phyloP scores from a whole-genome alignment of 2,329 filamentous ascomycete species.

The Colletotrichum shisoi region DNA sequence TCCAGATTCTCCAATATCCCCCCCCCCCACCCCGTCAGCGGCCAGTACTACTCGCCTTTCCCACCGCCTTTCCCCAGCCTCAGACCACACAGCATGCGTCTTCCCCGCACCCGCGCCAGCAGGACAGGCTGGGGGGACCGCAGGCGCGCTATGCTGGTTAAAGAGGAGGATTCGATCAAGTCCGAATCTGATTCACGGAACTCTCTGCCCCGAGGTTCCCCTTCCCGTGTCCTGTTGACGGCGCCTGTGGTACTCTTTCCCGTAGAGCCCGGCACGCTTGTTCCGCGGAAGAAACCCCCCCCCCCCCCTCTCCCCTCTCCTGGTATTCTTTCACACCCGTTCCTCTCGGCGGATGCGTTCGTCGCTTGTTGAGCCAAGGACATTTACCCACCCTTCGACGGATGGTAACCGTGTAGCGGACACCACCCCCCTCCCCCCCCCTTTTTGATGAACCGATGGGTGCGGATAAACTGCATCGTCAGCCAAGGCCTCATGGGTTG shows the following conservation, averaged over 20 bases:
- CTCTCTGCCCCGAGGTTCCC: background rate
- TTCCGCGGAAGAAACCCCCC: background rate
- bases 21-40: background rate
- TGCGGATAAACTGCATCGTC: conserved; percentile 1
- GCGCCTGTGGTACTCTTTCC: background rate
- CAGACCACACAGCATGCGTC: background rate
- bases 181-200: conserved; percentile 11
- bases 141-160: background rate
- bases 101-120: conserved; percentile 8
- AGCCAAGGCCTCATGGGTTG: conserved; percentile 4
- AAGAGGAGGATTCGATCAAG: background rate
- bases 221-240: background rate
- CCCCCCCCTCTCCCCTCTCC: background rate
- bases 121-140: background rate
- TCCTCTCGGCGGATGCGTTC: background rate
- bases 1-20: background rate
- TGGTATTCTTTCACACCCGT: background rate
- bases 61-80: conserved; percentile 1
- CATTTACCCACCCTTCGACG: background rate
- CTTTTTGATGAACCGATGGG: background rate
- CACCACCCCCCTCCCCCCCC: too few species aligned
- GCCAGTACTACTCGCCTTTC: background rate
- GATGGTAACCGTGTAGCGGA: background rate
- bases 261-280: conserved; percentile 1
- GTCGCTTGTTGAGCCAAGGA: background rate